phyloP scores from a whole-genome alignment of 179 eudicot species.

The Camellia oleifera region DNA sequence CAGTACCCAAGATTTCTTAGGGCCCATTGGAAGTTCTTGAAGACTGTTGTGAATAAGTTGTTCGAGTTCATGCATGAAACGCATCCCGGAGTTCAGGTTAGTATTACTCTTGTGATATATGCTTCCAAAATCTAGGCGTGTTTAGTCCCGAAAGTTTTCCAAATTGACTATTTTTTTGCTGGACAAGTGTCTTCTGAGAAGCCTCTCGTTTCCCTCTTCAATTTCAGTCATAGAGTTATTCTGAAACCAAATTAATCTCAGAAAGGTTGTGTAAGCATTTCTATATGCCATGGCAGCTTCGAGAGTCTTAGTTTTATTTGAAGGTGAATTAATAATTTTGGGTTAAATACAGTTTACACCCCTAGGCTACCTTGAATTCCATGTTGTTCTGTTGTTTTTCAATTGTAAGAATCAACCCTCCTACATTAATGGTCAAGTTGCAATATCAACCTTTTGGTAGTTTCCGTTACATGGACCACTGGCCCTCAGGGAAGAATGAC shows the following conservation, averaged over 20 bases:
- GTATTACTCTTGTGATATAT: slow-evolving; percentile 8
- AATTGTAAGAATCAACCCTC: too few relatives aligned
- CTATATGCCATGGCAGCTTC: neutral
- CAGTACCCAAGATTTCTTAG: slow-evolving; percentile 98
- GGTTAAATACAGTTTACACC: too few relatives aligned
- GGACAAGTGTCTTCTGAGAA: neutral
- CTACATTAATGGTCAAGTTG: too few relatives aligned
- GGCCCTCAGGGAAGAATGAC: too few relatives aligned
- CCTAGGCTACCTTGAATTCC: too few relatives aligned
- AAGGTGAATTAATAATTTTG: neutral
- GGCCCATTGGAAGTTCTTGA: slow-evolving; percentile 99
- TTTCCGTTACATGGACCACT: too few relatives aligned
- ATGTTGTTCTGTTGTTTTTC: too few relatives aligned
- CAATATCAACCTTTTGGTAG: too few relatives aligned
- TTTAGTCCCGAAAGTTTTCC: neutral
- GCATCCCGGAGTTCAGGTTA: slow-evolving; percentile 99
- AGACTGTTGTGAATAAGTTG: slow-evolving; percentile 96
- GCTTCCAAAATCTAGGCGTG: neutral
- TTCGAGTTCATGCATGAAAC: slow-evolving; percentile 99
- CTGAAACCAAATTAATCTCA: neutral
- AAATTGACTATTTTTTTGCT: neutral
- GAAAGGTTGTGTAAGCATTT: neutral
- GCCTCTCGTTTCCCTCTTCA: neutral
- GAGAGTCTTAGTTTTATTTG: neutral
- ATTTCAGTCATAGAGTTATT: neutral